These are phyloP conservation scores for Penicillium sp. DNA, from an alignment of 2,329 filamentous ascomycete genomes.

Conservation along the genomic window DNA sequence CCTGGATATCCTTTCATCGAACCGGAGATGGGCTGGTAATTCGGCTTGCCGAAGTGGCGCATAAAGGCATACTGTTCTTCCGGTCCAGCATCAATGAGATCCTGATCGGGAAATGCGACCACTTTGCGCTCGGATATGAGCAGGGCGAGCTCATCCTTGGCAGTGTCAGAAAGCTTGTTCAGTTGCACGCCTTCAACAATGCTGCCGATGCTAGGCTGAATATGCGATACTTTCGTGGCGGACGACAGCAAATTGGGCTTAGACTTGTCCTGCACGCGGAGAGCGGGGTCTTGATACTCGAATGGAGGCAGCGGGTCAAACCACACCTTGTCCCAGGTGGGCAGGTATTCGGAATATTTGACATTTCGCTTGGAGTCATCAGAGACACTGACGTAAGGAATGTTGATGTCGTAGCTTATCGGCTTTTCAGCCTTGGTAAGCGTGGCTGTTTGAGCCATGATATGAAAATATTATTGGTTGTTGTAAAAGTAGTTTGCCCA, in stretches of 20 bases:
- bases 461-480: slow-evolving; percentile 6
- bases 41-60: slow-evolving; percentile 43
- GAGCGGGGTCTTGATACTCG: slow-evolving; percentile 44
- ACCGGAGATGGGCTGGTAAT: slow-evolving; percentile 44
- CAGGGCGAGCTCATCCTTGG: slow-evolving; percentile 53
- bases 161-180: slow-evolving; percentile 43
- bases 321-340: slow-evolving; percentile 46
- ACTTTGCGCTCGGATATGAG: slow-evolving; percentile 66
- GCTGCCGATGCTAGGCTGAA: slow-evolving; percentile 42
- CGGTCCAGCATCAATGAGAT: slow-evolving; percentile 45
- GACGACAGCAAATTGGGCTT: slow-evolving; percentile 34
- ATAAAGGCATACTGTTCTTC: slow-evolving; percentile 42
- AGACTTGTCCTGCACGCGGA: slow-evolving; percentile 39
- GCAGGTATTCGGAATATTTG: slow-evolving; percentile 45
- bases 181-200: slow-evolving; percentile 45
- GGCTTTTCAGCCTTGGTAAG: slow-evolving; percentile 25
- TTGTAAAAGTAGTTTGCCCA: slow-evolving; percentile 7
- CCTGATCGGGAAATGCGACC: slow-evolving; percentile 50
- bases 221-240: slow-evolving; percentile 31
- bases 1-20: slow-evolving; percentile 39
- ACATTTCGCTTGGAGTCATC: slow-evolving; percentile 34
- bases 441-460: slow-evolving; percentile 17
- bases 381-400: slow-evolving; percentile 44
- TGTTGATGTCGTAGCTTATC: slow-evolving; percentile 47
- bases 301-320: slow-evolving; percentile 44